Percentiles rank a stretch among this genome's conserved stretches.
phyloP scores from a whole-genome alignment of 306 rosid genomes.

The Albizia julibrissin region DNA sequence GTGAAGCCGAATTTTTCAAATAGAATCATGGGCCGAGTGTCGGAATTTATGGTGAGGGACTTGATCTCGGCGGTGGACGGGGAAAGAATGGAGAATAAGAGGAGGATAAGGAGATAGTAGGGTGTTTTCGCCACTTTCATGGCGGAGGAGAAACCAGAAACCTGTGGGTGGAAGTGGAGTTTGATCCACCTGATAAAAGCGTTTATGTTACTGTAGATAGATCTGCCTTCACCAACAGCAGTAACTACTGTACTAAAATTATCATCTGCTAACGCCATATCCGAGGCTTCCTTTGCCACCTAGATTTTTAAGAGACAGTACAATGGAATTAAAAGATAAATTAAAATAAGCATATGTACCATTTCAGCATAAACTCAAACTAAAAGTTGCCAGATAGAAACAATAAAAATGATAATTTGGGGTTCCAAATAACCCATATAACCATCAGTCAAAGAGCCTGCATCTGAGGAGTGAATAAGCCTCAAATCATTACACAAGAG shows the following conservation, averaged over 20 bases:
- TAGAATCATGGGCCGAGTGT: slow-evolving; percentile 73
- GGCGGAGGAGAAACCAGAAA: background rate
- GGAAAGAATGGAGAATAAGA: slow-evolving; percentile 28
- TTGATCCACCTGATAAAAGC: slow-evolving; percentile 83
- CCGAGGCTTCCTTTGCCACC: slow-evolving; percentile 99
- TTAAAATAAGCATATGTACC: background rate
- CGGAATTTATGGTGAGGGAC: slow-evolving; percentile 65
- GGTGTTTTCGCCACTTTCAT: slow-evolving; percentile 47
- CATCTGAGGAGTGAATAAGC: background rate
- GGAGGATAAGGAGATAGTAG: slow-evolving; percentile 37
- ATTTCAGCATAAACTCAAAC: background rate
- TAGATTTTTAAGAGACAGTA: slow-evolving; percentile 32
- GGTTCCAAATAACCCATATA: background rate
- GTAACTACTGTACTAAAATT: slow-evolving; percentile 91
- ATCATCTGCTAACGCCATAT: slow-evolving; percentile 95
- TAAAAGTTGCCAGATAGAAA: slow-evolving; percentile 45
- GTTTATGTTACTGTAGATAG: slow-evolving; percentile 92
- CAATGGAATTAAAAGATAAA: background rate
- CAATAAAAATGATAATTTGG: background rate
- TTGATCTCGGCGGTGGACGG: slow-evolving; percentile 75
- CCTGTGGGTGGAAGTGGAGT: background rate
- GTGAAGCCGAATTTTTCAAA: slow-evolving; percentile 94
- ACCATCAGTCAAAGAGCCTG: slow-evolving; percentile 9
- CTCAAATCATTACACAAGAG: background rate
- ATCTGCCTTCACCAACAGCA: slow-evolving; percentile 97